phyloP scores from a whole-genome alignment of 1,284 basidiomycete species.

The Cryptococcus maquisensis region DNA sequence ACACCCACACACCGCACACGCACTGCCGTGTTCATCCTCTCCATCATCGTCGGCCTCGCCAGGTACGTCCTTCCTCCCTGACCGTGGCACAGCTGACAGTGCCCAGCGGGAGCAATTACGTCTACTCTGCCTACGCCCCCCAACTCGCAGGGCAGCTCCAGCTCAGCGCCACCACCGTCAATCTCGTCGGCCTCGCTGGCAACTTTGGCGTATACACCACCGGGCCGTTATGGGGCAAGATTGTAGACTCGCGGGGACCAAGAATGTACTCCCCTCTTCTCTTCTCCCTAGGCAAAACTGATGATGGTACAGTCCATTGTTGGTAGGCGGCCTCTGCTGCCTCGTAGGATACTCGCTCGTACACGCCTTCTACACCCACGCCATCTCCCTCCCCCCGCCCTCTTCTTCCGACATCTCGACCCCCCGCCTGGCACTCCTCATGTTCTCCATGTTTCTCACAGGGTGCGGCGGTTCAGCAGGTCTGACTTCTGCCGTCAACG shows the following conservation, averaged over 20 bases:
- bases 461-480: slow-evolving; percentile 46
- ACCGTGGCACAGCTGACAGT: neutral
- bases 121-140: slow-evolving; percentile 66
- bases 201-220: slow-evolving; percentile 46
- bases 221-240: slow-evolving; percentile 56
- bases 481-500: slow-evolving; percentile 44
- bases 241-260: slow-evolving; percentile 64
- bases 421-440: slow-evolving; percentile 28
- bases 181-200: slow-evolving; percentile 58
- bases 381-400: slow-evolving; percentile 21
- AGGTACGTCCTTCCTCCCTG: slow-evolving; percentile 16
- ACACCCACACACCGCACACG: slow-evolving; percentile 5
- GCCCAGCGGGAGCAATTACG: slow-evolving; percentile 21
- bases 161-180: slow-evolving; percentile 68
- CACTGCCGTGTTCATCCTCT: slow-evolving; percentile 10
- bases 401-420: slow-evolving; percentile 14
- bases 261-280: slow-evolving; percentile 47
- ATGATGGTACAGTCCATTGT: slow-evolving; percentile 22
- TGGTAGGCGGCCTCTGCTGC: slow-evolving; percentile 54
- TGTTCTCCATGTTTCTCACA: slow-evolving; percentile 41
- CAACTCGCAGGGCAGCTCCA: slow-evolving; percentile 67
- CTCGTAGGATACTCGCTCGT: slow-evolving; percentile 65
- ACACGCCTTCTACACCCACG: slow-evolving; percentile 57
- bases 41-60: slow-evolving; percentile 18
- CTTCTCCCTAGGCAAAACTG: neutral